These are phyloP conservation scores for Xenoacremonium recifei DNA, from an alignment of 2,329 filamentous ascomycete genomes.

Conservation along the genomic window DNA sequence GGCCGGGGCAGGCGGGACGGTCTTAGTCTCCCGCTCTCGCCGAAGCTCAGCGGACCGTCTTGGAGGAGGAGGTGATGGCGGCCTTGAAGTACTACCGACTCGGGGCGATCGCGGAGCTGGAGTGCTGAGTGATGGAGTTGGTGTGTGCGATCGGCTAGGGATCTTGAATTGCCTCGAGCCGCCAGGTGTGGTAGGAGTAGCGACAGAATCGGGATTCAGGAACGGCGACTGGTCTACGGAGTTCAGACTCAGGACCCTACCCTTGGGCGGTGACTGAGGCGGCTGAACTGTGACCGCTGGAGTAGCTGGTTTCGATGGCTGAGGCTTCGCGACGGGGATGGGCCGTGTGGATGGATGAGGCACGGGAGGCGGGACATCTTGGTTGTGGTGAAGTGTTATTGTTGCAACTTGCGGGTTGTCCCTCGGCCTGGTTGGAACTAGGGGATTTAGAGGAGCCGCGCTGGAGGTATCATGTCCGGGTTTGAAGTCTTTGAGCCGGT, in stretches of 20 bases:
- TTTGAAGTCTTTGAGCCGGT: constrained; percentile 40
- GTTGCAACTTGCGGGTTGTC: constrained; percentile 24
- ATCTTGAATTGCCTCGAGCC: constrained; percentile 49
- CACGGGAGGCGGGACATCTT: constrained; percentile 23
- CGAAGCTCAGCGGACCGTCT: constrained; percentile 59
- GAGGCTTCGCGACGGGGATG: constrained; percentile 21
- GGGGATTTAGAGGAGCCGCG: constrained; percentile 31
- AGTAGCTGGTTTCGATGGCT: constrained; percentile 35
- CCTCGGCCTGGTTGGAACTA: constrained; percentile 30
- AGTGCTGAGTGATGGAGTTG: constrained; percentile 37
- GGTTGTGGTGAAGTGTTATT: constrained; percentile 15
- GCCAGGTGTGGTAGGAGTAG: constrained; percentile 39
- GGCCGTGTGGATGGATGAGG: constrained; percentile 24
- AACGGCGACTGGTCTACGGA: constrained; percentile 43
- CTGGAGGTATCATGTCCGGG: constrained; percentile 34
- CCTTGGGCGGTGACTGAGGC: constrained; percentile 66
- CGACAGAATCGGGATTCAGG: constrained; percentile 46
- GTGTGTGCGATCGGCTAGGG: constrained; percentile 55
- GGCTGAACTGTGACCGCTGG: constrained; percentile 69
- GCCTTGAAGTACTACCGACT: constrained; percentile 43
- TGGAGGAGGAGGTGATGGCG: constrained; percentile 63
- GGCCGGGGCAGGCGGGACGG: constrained; percentile 65
- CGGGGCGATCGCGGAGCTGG: constrained; percentile 47
- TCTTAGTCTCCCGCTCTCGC: constrained; percentile 45
- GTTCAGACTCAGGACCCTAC: constrained; percentile 31